Evolutionary conservation across 352 stramenopile species (phyloP).

Genomic region (Phytophthora megakarya): DNA sequence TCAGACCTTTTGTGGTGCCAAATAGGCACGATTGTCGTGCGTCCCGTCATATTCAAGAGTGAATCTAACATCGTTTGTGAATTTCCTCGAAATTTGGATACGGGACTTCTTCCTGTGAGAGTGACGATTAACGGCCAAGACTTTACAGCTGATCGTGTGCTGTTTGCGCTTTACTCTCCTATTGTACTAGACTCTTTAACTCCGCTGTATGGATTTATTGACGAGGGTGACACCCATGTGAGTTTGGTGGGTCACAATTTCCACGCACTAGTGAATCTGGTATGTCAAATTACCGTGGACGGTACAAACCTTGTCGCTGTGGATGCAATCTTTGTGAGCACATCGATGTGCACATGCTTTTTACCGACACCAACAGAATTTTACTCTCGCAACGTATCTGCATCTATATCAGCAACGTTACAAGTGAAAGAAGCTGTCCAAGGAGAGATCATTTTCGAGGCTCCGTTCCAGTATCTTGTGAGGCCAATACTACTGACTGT

Average conservation of each 20-base stretch:
- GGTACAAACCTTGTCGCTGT: not conserved
- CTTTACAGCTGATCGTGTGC: conserved; percentile 27
- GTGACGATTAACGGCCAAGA: conserved; percentile 53
- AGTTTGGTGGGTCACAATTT: conserved; percentile 37
- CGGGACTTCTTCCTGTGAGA: conserved; percentile 27
- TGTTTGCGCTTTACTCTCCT: conserved; percentile 16
- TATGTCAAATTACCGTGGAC: conserved; percentile 28
- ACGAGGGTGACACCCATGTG: conserved; percentile 22
- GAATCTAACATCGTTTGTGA: conserved; percentile 27
- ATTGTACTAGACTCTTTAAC: conserved; percentile 29
- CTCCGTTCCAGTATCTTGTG: conserved; percentile 32
- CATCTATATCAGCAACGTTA: conserved; percentile 11
- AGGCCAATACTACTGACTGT: conserved; percentile 12
- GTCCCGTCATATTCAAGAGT: conserved; percentile 15
- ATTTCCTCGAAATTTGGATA: conserved; percentile 23
- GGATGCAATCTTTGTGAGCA: conserved; percentile 4
- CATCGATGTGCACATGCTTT: conserved; percentile 10
- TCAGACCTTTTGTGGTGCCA: conserved; percentile 34
- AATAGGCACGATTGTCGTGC: conserved; percentile 21
- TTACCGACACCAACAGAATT: conserved; percentile 14
- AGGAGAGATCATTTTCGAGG: conserved; percentile 24
- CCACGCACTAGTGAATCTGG: conserved; percentile 18
- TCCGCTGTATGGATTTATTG: conserved; percentile 24
- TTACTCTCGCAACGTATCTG: conserved; percentile 19
- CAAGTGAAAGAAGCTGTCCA: conserved; percentile 37